A percentile compares a stretch with the other conserved stretches of the same genome.
Conservation (phyloP, 352 stramenopile genomes). For the Globisporangium rhizosaccharum region DNA sequence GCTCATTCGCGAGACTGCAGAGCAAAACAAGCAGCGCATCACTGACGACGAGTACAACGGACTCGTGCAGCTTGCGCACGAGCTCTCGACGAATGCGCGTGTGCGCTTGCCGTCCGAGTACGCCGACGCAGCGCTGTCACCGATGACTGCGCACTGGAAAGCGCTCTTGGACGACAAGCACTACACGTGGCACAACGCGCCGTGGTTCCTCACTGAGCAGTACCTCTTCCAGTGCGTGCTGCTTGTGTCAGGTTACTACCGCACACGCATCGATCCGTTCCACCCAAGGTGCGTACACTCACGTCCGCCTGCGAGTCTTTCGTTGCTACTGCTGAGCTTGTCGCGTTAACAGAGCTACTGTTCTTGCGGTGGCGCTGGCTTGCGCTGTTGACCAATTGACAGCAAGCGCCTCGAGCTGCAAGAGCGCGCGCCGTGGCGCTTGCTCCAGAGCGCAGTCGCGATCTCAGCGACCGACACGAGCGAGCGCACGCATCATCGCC, state of each 20-base stretch:
- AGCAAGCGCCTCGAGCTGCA: conserved; percentile 55
- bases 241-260: conserved; percentile 57
- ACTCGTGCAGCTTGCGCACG: conserved; percentile 37
- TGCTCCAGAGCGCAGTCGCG: conserved; percentile 52
- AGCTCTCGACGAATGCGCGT: conserved; percentile 32
- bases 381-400: not conserved
- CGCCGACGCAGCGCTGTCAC: conserved; percentile 27
- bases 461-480: conserved; percentile 18
- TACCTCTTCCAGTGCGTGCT: conserved; percentile 75
- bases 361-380: not conserved
- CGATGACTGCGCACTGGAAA: conserved; percentile 43
- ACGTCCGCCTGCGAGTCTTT: not conserved
- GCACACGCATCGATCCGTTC: conserved; percentile 58
- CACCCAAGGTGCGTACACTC: conserved; percentile 29
- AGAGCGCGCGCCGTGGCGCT: conserved; percentile 42
- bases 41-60: conserved; percentile 23
- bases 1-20: conserved; percentile 50
- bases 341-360: not conserved
- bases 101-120: conserved; percentile 45
- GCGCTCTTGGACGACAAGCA: conserved; percentile 27
- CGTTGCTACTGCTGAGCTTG: not conserved
- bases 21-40: conserved; percentile 40
- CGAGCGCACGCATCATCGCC: conserved; percentile 23
- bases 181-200: conserved; percentile 69
- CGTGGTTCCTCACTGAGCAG: conserved; percentile 70